phyloP scores from a whole-genome alignment of 768 basidiomycete genomes.

The Gymnopilus dilepis region DNA sequence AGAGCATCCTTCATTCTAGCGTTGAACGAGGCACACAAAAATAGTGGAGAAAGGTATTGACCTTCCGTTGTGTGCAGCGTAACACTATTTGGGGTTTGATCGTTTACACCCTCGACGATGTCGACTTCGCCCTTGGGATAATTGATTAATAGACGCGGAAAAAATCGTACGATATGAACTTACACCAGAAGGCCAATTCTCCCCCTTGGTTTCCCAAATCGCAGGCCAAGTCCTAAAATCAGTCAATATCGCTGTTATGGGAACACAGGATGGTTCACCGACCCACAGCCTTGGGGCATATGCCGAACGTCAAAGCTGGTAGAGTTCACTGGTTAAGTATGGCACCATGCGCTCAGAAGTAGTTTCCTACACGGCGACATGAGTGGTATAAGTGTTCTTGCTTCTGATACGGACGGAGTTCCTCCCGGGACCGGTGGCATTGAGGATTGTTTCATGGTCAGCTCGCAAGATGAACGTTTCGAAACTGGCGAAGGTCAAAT shows the following conservation, averaged over 20 bases:
- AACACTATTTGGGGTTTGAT: slow-evolving; percentile 40
- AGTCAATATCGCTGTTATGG: not conserved
- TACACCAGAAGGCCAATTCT: slow-evolving; percentile 54
- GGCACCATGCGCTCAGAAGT: not conserved
- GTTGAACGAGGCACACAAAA: slow-evolving; percentile 14
- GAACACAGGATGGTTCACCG: slow-evolving; percentile 11
- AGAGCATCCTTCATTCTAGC: slow-evolving; percentile 20
- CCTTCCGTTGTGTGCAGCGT: slow-evolving; percentile 46
- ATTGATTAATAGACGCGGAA: not conserved
- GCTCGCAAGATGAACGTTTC: slow-evolving; percentile 59
- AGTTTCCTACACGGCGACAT: slow-evolving; percentile 55
- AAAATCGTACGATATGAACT: not conserved
- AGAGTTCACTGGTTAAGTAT: not conserved
- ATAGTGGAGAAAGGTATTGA: slow-evolving; percentile 49
- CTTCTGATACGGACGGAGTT: slow-evolving; percentile 59
- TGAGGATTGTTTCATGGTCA: slow-evolving; percentile 52
- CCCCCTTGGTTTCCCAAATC: slow-evolving; percentile 57
- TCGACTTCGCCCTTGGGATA: slow-evolving; percentile 43
- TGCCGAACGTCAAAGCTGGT: slow-evolving; percentile 42
- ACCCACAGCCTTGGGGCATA: slow-evolving; percentile 45
- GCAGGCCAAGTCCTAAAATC: slow-evolving; percentile 51
- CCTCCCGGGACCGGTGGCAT: slow-evolving; percentile 53
- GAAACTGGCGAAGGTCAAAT: slow-evolving; percentile 56
- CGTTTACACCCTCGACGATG: slow-evolving; percentile 48
- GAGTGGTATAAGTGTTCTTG: slow-evolving; percentile 55